A percentile compares a stretch with the other conserved stretches of the same genome.
Conservation (phyloP, 2,329 filamentous ascomycete species). For the Colletotrichum costaricense region DNA sequence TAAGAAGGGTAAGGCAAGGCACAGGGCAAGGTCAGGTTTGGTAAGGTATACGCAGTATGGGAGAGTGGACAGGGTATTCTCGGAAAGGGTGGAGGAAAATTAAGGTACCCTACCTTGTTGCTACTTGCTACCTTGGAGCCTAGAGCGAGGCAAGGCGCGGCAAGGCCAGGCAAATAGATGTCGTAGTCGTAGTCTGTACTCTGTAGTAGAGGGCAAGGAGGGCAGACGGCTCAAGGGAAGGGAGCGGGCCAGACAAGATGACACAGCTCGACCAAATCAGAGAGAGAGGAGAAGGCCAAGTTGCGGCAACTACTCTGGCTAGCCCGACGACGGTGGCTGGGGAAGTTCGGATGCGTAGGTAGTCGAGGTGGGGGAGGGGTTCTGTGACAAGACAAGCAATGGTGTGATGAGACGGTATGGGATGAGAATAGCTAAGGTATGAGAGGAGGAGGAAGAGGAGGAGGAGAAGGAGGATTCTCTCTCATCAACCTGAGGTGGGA, state of each 20-base stretch:
- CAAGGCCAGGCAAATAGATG: background rate
- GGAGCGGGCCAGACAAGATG: constrained; percentile 6
- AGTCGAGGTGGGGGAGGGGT: constrained; percentile 30
- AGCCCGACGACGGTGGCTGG: constrained; percentile 19
- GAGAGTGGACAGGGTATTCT: background rate
- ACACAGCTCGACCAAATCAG: background rate
- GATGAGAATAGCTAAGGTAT: constrained; percentile 11
- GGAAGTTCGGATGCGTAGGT: constrained; percentile 32
- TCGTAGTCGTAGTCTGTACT: background rate
- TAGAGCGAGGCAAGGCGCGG: background rate
- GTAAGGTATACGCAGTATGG: background rate
- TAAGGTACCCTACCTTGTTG: background rate
- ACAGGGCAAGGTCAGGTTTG: background rate
- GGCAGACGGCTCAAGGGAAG: background rate
- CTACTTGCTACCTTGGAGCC: background rate
- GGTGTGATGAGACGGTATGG: constrained; percentile 28
- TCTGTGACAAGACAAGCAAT: constrained; percentile 27
- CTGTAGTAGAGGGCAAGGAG: background rate
- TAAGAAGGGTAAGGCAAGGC: constrained; percentile 10
- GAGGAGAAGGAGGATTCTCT: constrained; percentile 3
- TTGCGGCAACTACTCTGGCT: background rate
- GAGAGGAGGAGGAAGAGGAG: background rate
- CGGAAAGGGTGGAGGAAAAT: background rate
- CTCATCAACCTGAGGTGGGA: constrained; percentile 26
- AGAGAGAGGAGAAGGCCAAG: background rate